Base-by-base conservation (phyloP, 2,329 filamentous ascomycete genomes). In the Alternaria burnsii region DNA sequence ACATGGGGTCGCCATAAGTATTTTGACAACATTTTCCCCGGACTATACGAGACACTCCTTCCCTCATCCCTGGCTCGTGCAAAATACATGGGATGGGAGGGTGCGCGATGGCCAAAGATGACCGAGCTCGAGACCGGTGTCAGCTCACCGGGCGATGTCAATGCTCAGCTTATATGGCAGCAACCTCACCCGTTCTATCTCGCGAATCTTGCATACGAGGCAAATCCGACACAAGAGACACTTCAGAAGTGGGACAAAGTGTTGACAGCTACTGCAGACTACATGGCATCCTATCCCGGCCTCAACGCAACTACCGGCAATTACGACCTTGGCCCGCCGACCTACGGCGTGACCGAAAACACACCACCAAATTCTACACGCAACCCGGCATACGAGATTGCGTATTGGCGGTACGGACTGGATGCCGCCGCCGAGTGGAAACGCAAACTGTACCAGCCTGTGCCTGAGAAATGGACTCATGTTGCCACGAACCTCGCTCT, bases 341-440 rank as follows among this genome's bases (percentile, higher is more conserved):
- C 82, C 20, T 82, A 84, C 59, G 81, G 81, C 0, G 80, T 83
- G 5, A 82, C 83, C 43, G 32, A 36, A 67, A 88, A 87, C 62
- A 88, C 86, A 0, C 80, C 81, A 10, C 84, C 86, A 1, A 86
- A 87, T 54, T 75, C 68, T 0, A 88, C 85, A 0, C 72, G 82
- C 2, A 87, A 88, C 64, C 82, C 86, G 34, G 82, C 85, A 0
- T 88, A 88, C 57, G 86, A 88, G 73, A 75, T 80, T 4, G 83
- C 85, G 9, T 88, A 88, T 71, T 88, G 85, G 86, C 80, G 83
- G 10, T 88, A 87, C 58, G 86, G 86, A 1, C 78, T 88, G 26
- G 81, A 85, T 38, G 71, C 86, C 1, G 86, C 86, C 11, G 76
- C 78, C 3, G 62, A 71, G 6, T 88, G 86, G 86, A 86, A 85